Evolutionary conservation across 192 early-diverging fungal genomes (phyloP).

Genomic region (Chytriomyces confervae): DNA sequence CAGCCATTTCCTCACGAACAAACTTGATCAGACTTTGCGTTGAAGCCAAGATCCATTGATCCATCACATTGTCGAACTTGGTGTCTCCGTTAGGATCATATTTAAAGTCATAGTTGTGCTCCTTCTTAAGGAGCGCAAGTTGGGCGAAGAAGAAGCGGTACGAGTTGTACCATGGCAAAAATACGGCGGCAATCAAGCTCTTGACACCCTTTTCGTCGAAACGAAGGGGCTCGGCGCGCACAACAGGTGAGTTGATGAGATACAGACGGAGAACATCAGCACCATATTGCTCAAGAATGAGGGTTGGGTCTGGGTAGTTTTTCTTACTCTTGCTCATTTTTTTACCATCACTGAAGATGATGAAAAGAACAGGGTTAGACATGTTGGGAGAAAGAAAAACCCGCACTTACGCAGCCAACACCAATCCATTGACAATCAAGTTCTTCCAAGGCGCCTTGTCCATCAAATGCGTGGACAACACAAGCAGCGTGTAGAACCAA

Average conservation of each 20-base stretch:
- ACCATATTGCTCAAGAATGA: constrained; percentile 86
- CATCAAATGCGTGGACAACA: constrained; percentile 95
- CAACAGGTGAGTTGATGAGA: constrained; percentile 96
- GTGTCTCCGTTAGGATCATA: constrained; percentile 71
- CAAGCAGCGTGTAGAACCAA: constrained; percentile 99
- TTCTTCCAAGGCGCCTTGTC: constrained; percentile 96
- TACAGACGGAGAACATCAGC: constrained; percentile 94
- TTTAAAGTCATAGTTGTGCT: constrained; percentile 75
- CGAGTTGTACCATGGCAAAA: constrained; percentile 99
- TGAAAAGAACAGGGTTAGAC: constrained; percentile 7
- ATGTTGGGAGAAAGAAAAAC: background rate
- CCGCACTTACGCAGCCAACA: constrained; percentile 75
- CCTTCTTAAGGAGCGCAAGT: constrained; percentile 86
- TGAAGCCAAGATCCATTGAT: constrained; percentile 95
- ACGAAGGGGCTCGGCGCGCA: constrained; percentile 90
- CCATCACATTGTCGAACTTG: constrained; percentile 92
- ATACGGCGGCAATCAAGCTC: constrained; percentile 89
- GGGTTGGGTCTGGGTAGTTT: constrained; percentile 95
- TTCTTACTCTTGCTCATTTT: constrained; percentile 99
- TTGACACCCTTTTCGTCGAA: constrained; percentile 99
- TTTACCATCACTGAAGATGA: constrained; percentile 83
- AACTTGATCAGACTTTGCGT: constrained; percentile 94
- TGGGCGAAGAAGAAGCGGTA: constrained; percentile 96
- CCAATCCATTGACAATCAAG: constrained; percentile 95
- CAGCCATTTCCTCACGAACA: constrained; percentile 88